These are phyloP conservation scores for Kwoniella newhampshirensis DNA, from an alignment of 768 basidiomycete genomes.

Conservation along the genomic window DNA sequence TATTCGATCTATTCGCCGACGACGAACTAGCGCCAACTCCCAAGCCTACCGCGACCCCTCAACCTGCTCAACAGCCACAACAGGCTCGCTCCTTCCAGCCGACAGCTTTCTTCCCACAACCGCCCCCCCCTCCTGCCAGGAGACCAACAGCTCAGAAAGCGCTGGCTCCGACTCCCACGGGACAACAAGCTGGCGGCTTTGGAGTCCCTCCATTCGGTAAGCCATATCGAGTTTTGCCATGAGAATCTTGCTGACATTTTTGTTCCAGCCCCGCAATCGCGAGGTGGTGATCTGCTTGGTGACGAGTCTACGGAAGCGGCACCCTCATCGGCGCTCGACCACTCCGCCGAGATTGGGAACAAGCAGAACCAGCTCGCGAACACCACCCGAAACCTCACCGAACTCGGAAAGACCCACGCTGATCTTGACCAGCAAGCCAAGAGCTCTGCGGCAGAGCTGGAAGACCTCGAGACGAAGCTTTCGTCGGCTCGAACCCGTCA, in stretches of 20 bases:
- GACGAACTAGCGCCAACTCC: conserved; percentile 29
- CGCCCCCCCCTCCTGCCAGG: conserved; percentile 18
- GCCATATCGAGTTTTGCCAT: no score
- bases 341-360: conserved; percentile 84
- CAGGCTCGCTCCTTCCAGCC: conserved; percentile 6
- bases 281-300: conserved; percentile 43
- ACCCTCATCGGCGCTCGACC: conserved; percentile 55
- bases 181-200: conserved; percentile 30
- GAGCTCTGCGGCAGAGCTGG: conserved; percentile 70
- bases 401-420: conserved; percentile 66
- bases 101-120: conserved; percentile 29
- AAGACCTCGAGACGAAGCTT: conserved; percentile 77
- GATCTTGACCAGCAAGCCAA: conserved; percentile 66
- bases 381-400: conserved; percentile 69
- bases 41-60: conserved; percentile 12
- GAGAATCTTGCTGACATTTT: no score
- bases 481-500: conserved; percentile 78
- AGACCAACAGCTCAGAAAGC: conserved; percentile 14
- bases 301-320: conserved; percentile 38
- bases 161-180: conserved; percentile 56
- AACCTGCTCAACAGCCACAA: conserved; percentile 7
- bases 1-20: conserved; percentile 53
- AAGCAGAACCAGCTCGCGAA: conserved; percentile 78
- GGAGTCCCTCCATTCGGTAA: conserved; percentile 41
- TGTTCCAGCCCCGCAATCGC: conserved; percentile 18